These are phyloP conservation scores for Malassezia slooffiae DNA, from an alignment of 1,284 basidiomycete genomes.

Conservation along the genomic window DNA sequence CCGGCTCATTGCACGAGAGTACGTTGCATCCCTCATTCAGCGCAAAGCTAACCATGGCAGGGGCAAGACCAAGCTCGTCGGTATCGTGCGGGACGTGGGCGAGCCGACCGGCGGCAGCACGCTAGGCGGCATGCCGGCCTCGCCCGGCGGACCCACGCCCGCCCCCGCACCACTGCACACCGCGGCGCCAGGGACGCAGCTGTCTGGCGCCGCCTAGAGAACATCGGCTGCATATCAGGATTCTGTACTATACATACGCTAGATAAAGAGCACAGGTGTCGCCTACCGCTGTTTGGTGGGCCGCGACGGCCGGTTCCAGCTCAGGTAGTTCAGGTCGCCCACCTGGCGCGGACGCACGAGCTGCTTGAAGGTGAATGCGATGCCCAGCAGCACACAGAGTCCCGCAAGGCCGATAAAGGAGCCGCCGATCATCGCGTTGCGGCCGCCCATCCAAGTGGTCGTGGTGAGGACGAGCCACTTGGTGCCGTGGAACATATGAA, in stretches of 20 bases:
- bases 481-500: slow-evolving; percentile 78
- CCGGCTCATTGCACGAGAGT: slow-evolving; percentile 40
- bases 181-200: neutral
- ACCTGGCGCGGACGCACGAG: slow-evolving; percentile 78
- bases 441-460: slow-evolving; percentile 94
- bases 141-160: neutral
- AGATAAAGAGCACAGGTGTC: too few relatives aligned
- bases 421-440: slow-evolving; percentile 93
- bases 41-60: too few relatives aligned
- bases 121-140: neutral
- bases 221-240: too few relatives aligned
- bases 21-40: too few relatives aligned
- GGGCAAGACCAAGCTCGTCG: slow-evolving; percentile 42
- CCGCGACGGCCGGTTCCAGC: too few relatives aligned
- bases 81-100: slow-evolving; percentile 32
- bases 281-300: too few relatives aligned
- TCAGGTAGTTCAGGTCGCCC: slow-evolving; percentile 47
- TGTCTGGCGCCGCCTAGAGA: slow-evolving; percentile 1
- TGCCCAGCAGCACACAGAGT: slow-evolving; percentile 74
- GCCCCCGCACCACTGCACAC: too few relatives aligned
- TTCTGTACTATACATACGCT: too few relatives aligned
- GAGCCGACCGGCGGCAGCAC: slow-evolving; percentile 14
- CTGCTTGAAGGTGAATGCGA: slow-evolving; percentile 81
- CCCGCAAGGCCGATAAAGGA: slow-evolving; percentile 82
- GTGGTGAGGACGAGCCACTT: slow-evolving; percentile 95